Base-by-base conservation (phyloP, 1,284 basidiomycete genomes). In the Retiboletus flavoniger region DNA sequence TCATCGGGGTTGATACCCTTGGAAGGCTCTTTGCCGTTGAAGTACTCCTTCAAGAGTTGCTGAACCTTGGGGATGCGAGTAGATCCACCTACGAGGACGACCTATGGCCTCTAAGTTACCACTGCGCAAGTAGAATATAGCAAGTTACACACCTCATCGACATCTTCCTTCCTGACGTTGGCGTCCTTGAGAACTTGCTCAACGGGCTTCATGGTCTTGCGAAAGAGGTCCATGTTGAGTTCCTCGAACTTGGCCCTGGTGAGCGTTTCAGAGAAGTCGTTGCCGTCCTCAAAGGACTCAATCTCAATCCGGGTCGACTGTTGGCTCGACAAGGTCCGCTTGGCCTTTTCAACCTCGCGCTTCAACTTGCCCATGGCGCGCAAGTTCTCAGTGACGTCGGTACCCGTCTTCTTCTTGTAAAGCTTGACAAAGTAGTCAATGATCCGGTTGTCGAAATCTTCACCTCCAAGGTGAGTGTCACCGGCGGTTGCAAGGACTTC, bases 31-130 rank as follows among this genome's bases (percentile, higher is more conserved):
- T 93, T 95, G 72, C 91, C 89, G 0, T 68, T 66, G 71, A 96
- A 96, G 80, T 85, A 95, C 69, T 95, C 93, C 78, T 93, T 93
- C 72, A 98, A 84, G 69, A 98, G 89, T 69, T 95, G 90, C 72
- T 98, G 95, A 60, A 98, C 93, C 82, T 96, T 97, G 74, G 95
- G 95, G 66, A 98, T 98, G 87, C 95, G 93, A 60, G 95, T 98
- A 13, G 95, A 98, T 74, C 95, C 95, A 77, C 95, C 95, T 60
- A 98, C 95, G 54, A 98, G 91, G 34, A 91, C 88, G 56, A 91
- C 76, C 85, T 86, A 47, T 11, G 16, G 42, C 19, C n/a, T 19
- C 21, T 38, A 6, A 26, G 19, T 63, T 9, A 56, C 29, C 14
- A 3, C 2, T 26, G 8, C 6, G 10, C 5, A 26, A 13, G 2